Conservation (phyloP, 495 filamentous ascomycete genomes). For the Hypomontagnella monticulosa region DNA sequence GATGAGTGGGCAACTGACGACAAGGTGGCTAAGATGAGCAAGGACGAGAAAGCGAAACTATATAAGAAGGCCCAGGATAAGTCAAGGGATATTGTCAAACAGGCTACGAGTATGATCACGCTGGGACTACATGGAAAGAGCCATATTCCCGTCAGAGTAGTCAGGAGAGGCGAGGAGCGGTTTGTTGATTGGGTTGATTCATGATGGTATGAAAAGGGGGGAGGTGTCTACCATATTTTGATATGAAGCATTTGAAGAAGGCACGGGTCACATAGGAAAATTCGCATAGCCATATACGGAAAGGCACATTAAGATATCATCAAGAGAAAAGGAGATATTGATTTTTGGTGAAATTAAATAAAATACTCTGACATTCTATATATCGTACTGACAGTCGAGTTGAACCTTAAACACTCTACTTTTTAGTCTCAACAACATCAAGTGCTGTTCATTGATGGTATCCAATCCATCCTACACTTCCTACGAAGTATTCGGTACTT, state of each 20-base stretch:
- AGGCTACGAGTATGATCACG: slow-evolving; percentile 66
- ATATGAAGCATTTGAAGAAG: slow-evolving; percentile 6
- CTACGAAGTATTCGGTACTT: too few relatives aligned
- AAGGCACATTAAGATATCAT: too few relatives aligned
- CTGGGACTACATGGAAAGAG: slow-evolving; percentile 66
- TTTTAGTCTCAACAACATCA: too few relatives aligned
- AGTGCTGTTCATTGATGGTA: too few relatives aligned
- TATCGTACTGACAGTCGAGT: too few relatives aligned
- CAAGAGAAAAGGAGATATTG: too few relatives aligned
- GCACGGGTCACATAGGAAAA: too few relatives aligned
- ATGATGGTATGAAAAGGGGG: slow-evolving; percentile 15
- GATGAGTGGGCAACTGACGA: slow-evolving; percentile 68
- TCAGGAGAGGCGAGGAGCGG: slow-evolving; percentile 68
- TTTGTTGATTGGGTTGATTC: slow-evolving; percentile 59
- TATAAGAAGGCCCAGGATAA: slow-evolving; percentile 65
- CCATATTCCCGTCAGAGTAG: slow-evolving; percentile 68
- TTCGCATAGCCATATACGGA: too few relatives aligned
- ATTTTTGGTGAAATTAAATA: too few relatives aligned
- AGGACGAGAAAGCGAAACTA: slow-evolving; percentile 56
- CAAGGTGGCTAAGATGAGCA: slow-evolving; percentile 65
- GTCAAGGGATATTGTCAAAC: slow-evolving; percentile 54
- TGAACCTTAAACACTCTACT: too few relatives aligned
- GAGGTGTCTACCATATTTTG: neutral
- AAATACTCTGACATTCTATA: too few relatives aligned
- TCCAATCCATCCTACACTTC: too few relatives aligned